A percentile compares a stretch with the other conserved stretches of the same genome.
These are phyloP conservation scores for Pichia scutulata DNA, from an alignment of 805 yeast genomes.

Conservation along the genomic window DNA sequence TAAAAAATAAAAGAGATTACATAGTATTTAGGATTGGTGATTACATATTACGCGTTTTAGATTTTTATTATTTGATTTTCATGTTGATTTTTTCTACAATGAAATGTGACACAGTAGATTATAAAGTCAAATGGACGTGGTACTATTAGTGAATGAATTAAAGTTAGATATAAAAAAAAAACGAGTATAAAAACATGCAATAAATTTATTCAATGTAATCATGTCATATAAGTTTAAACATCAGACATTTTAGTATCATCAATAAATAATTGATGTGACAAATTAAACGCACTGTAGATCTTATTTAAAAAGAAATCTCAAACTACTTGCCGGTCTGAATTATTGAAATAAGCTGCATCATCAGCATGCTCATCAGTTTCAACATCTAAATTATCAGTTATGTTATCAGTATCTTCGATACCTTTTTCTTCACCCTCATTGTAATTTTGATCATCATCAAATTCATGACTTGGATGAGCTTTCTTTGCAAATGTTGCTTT, in stretches of 20 bases:
- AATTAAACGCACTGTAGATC: no score
- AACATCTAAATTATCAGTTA: slow-evolving; percentile 42
- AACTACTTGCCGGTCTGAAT: not conserved
- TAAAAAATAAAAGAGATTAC: no score
- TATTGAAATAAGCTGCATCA: slow-evolving; percentile 26
- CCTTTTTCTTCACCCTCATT: not conserved
- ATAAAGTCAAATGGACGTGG: not conserved
- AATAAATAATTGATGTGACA: no score
- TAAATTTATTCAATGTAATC: no score
- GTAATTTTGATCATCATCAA: not conserved
- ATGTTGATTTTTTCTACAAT: not conserved
- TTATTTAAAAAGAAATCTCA: not conserved
- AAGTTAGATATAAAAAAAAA: no score
- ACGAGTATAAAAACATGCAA: no score
- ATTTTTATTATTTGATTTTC: not conserved
- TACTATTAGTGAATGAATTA: no score
- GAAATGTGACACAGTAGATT: not conserved
- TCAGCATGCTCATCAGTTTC: slow-evolving; percentile 61
- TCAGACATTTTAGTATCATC: no score
- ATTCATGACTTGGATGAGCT: not conserved
- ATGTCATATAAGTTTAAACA: no score
- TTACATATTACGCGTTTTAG: not conserved
- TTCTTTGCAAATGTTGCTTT: slow-evolving; percentile 6
- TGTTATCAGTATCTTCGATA: slow-evolving; percentile 9
- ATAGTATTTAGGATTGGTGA: not conserved